phyloP scores from a whole-genome alignment of 2,329 filamentous ascomycete genomes.

The Fusarium tanahbumbuense region DNA sequence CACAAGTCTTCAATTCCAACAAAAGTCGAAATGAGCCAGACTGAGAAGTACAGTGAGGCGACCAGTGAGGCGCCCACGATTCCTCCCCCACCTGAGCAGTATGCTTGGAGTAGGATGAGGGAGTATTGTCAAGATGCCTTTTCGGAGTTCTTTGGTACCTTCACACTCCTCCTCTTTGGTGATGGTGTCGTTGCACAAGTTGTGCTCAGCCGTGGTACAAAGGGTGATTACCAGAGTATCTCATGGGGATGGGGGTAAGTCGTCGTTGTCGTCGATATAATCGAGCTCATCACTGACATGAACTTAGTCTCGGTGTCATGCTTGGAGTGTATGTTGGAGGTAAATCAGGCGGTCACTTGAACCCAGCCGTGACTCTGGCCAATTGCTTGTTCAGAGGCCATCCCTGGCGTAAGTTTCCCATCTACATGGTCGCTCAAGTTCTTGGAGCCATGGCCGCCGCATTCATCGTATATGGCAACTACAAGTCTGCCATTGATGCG shows the following conservation, averaged over 20 bases:
- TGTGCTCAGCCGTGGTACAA: constrained; percentile 62
- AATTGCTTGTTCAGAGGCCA: constrained; percentile 76
- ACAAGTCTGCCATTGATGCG: constrained; percentile 71
- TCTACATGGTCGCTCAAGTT: constrained; percentile 74
- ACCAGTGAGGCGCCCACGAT: constrained; percentile 29
- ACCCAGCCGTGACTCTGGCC: constrained; percentile 76
- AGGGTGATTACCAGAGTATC: constrained; percentile 63
- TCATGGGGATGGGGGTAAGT: constrained; percentile 63
- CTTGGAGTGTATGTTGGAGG: constrained; percentile 74
- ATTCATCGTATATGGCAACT: constrained; percentile 71
- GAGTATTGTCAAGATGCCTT: constrained; percentile 67
- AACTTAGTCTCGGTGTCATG: constrained; percentile 71
- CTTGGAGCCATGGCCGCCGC: constrained; percentile 74
- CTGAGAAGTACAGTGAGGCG: constrained; percentile 41
- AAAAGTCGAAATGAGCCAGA: constrained; percentile 50
- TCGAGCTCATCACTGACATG: neutral
- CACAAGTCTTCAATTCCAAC: constrained; percentile 48
- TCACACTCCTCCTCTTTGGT: constrained; percentile 76
- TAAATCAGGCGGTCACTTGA: constrained; percentile 75
- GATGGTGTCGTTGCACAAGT: constrained; percentile 79
- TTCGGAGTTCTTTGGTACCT: constrained; percentile 75
- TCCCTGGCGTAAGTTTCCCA: constrained; percentile 75
- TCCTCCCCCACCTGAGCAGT: constrained; percentile 41
- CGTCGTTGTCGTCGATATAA: neutral
- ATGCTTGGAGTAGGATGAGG: constrained; percentile 65